A percentile compares a stretch with the other conserved stretches of the same genome.
phyloP scores from a whole-genome alignment of 176 grass and related monocot genomes.

The Stipa capillata region DNA sequence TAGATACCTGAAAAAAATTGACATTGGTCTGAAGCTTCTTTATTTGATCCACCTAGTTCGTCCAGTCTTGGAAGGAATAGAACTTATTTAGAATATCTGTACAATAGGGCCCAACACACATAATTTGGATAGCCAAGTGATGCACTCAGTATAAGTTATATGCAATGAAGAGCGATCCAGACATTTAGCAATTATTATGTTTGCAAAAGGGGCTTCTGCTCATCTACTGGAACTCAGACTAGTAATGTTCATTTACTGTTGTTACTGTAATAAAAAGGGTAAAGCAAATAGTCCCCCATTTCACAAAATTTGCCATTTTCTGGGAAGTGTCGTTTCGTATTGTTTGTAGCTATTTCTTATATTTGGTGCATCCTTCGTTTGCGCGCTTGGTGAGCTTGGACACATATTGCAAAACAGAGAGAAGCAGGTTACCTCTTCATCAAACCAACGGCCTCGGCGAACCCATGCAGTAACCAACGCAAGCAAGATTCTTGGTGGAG shows the following conservation, averaged over 20 bases:
- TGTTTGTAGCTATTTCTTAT: not conserved
- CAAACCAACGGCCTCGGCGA: conserved; percentile 94
- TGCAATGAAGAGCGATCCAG: not conserved
- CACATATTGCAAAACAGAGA: not conserved
- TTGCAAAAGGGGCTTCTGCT: not conserved
- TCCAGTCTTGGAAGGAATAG: not conserved
- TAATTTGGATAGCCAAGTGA: not conserved
- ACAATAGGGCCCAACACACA: not conserved
- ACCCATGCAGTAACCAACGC: conserved; percentile 95
- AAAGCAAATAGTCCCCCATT: not conserved
- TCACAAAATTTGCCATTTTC: not conserved
- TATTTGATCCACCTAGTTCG: not conserved
- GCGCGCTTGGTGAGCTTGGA: not conserved
- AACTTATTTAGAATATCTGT: not conserved
- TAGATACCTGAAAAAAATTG: not conserved
- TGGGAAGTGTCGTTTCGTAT: not conserved
- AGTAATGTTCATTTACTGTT: not conserved
- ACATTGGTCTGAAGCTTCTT: not conserved
- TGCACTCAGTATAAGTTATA: not conserved
- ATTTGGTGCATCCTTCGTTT: not conserved
- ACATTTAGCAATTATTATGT: not conserved
- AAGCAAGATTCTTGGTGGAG: conserved; percentile 95
- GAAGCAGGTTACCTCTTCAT: conserved; percentile 63
- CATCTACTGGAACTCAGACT: not conserved
- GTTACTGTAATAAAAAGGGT: not conserved